A percentile compares a stretch with the other conserved stretches of the same genome.
Conservation (phyloP, 2,329 filamentous ascomycete species). For the Pseudofabraea citricarpa region DNA sequence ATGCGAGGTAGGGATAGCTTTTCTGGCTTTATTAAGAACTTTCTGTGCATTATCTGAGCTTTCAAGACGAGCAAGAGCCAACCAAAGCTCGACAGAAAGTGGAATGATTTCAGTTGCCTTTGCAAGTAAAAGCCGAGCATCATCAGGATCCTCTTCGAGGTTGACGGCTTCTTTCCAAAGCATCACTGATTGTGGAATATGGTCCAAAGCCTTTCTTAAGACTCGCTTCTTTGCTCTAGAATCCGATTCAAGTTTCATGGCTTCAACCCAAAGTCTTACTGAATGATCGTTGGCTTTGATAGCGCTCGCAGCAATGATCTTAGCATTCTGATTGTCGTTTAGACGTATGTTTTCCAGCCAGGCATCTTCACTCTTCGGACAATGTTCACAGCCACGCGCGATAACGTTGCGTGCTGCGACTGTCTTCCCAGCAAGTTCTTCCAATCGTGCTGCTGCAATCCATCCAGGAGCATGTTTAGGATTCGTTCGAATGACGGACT, state of each 20-base stretch:
- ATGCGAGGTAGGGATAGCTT: slow-evolving; percentile 86
- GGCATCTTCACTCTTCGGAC: slow-evolving; percentile 88
- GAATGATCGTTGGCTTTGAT: slow-evolving; percentile 89
- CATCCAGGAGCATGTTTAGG: slow-evolving; percentile 91
- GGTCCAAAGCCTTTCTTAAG: slow-evolving; percentile 82
- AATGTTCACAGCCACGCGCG: slow-evolving; percentile 80
- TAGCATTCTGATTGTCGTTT: slow-evolving; percentile 88
- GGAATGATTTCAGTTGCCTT: slow-evolving; percentile 96
- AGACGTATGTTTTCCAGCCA: slow-evolving; percentile 96
- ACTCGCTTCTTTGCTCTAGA: slow-evolving; percentile 86
- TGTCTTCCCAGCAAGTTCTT: slow-evolving; percentile 88
- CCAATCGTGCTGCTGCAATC: slow-evolving; percentile 89
- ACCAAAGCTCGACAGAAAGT: slow-evolving; percentile 89
- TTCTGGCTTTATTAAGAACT: slow-evolving; percentile 90
- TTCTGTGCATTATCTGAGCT: slow-evolving; percentile 88
- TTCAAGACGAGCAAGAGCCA: slow-evolving; percentile 86
- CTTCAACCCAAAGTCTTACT: slow-evolving; percentile 88
- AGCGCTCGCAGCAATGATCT: slow-evolving; percentile 88
- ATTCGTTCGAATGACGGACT: slow-evolving; percentile 96
- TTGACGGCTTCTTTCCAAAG: slow-evolving; percentile 99
- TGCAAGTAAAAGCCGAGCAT: slow-evolving; percentile 82
- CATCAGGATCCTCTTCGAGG: slow-evolving; percentile 81
- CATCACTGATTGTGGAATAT: slow-evolving; percentile 88
- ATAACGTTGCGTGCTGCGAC: slow-evolving; percentile 87
- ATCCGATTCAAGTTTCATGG: slow-evolving; percentile 86